Conservation (phyloP, 768 basidiomycete genomes). For the Leccinellum albellum region DNA sequence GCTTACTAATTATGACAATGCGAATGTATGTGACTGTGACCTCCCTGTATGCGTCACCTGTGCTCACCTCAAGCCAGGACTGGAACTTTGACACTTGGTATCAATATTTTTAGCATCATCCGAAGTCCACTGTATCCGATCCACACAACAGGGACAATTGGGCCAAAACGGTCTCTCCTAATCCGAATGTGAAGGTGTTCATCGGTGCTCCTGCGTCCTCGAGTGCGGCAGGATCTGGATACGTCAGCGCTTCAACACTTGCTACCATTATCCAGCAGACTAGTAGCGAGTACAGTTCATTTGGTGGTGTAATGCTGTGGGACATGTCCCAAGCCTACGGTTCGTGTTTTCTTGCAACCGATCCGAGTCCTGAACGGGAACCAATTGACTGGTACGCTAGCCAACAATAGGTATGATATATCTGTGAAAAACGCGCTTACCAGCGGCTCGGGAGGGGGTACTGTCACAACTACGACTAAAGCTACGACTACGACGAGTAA, state of each 20-base stretch:
- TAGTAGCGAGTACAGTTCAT: slow-evolving; percentile 37
- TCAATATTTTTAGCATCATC: neutral
- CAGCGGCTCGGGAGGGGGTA: slow-evolving; percentile 35
- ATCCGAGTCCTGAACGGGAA: neutral
- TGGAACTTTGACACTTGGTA: slow-evolving; percentile 45
- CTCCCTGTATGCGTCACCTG: neutral
- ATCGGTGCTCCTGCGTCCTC: slow-evolving; percentile 47
- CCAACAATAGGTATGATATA: slow-evolving; percentile 56
- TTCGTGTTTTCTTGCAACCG: slow-evolving; percentile 13
- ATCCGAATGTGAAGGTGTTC: slow-evolving; percentile 45
- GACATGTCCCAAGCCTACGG: slow-evolving; percentile 46
- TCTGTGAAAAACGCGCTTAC: slow-evolving; percentile 55
- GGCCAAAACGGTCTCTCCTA: slow-evolving; percentile 43
- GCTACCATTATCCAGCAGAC: slow-evolving; percentile 34
- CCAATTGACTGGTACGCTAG: slow-evolving; percentile 24
- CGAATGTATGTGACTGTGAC: slow-evolving; percentile 29
- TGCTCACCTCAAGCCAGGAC: slow-evolving; percentile 33
- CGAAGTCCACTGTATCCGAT: neutral
- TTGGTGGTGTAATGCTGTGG: slow-evolving; percentile 46
- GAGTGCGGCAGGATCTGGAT: slow-evolving; percentile 44
- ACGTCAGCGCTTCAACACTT: slow-evolving; percentile 35
- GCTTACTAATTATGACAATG: slow-evolving; percentile 42
- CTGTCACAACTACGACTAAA: neutral
- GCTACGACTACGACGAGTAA: slow-evolving; percentile 24
- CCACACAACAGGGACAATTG: slow-evolving; percentile 41